phyloP scores from a whole-genome alignment of 345 rosid species.

The Arabis hirsuta region DNA sequence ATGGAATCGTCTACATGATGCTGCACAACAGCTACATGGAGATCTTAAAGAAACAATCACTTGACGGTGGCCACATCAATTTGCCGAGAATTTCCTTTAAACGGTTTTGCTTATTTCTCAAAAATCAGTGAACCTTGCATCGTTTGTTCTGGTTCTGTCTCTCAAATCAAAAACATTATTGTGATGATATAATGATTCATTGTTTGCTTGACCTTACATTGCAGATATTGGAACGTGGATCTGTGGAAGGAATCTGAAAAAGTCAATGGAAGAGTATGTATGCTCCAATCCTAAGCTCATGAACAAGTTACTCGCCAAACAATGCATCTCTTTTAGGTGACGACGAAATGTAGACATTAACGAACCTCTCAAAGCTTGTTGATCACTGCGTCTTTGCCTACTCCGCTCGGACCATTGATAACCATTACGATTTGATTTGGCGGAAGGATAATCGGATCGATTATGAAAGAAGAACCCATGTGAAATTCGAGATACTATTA shows the following conservation, averaged over 20 bases:
- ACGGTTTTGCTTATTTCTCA: slow-evolving; percentile 51
- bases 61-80: slow-evolving; percentile 55
- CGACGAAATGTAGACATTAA: too few relatives aligned
- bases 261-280: slow-evolving; percentile 64
- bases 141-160: background rate
- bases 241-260: slow-evolving; percentile 75
- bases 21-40: slow-evolving; percentile 80
- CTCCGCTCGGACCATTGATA: too few relatives aligned
- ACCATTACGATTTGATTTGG: too few relatives aligned
- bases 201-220: background rate
- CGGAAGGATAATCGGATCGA: too few relatives aligned
- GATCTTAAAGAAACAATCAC: slow-evolving; percentile 56
- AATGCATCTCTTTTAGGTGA: slow-evolving; percentile 53
- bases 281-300: slow-evolving; percentile 57
- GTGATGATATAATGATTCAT: background rate
- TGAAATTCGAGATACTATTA: too few relatives aligned
- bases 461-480: too few relatives aligned
- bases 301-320: slow-evolving; percentile 66
- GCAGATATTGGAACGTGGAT: slow-evolving; percentile 83
- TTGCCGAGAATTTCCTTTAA: slow-evolving; percentile 66
- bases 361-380: too few relatives aligned
- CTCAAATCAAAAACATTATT: background rate
- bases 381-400: too few relatives aligned
- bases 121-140: background rate
- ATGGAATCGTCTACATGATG: slow-evolving; percentile 84